Conservation (phyloP, 148 eudicot genomes). For the Suaeda aralocaspica region DNA sequence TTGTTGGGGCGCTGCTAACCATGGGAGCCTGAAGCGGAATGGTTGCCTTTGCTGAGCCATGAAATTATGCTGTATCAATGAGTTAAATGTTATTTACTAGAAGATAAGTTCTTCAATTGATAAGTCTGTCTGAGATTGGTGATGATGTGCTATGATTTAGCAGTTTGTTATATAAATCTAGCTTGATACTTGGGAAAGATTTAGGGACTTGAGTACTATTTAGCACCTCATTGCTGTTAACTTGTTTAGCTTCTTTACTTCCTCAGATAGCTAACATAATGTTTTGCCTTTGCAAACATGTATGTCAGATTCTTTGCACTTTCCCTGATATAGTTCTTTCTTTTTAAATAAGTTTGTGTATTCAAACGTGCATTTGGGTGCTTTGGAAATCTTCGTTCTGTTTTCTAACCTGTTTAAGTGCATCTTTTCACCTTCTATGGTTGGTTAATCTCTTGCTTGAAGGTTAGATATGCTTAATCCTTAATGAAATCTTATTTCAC, state of each 20-base stretch:
- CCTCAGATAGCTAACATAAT: slow-evolving; percentile 4
- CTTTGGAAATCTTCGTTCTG: not conserved
- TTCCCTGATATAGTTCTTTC: slow-evolving; percentile 3
- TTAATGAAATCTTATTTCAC: not conserved
- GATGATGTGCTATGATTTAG: not conserved
- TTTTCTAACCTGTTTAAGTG: not conserved
- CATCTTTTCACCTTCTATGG: not conserved
- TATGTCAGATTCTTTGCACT: slow-evolving; percentile 10
- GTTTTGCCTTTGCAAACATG: slow-evolving; percentile 4
- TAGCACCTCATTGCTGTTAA: not conserved
- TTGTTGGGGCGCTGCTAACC: slow-evolving; percentile 26
- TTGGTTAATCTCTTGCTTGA: slow-evolving; percentile 2
- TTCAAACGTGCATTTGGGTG: not conserved
- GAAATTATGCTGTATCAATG: not conserved
- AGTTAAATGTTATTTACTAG: not conserved
- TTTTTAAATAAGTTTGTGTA: not conserved
- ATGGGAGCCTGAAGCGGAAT: slow-evolving; percentile 52
- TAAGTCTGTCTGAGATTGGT: not conserved
- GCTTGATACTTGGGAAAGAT: slow-evolving; percentile 34
- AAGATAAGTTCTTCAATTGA: not conserved
- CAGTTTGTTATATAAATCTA: slow-evolving; percentile 20
- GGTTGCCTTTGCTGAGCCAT: slow-evolving; percentile 46
- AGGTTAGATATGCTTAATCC: not conserved
- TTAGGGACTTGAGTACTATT: not conserved
- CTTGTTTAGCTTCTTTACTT: slow-evolving; percentile 27